Evolutionary conservation across 306 rosid genomes (phyloP).

Genomic region (Astragalus glycyphyllos): DNA sequence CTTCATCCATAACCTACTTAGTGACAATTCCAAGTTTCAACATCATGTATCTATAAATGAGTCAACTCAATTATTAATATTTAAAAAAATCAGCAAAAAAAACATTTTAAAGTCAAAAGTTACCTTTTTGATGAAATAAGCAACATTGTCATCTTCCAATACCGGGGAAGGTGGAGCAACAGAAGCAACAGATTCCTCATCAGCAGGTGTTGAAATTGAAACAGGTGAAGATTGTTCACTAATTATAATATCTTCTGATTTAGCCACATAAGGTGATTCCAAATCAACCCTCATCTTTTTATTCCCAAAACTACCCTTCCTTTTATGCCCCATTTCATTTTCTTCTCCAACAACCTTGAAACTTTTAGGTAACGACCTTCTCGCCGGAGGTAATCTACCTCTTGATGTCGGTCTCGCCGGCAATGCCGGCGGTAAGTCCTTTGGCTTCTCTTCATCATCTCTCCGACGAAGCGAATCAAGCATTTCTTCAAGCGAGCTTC

Average conservation of each 20-base stretch:
- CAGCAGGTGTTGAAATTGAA: slow-evolving; percentile 43
- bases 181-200: slow-evolving; percentile 39
- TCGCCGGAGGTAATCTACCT: slow-evolving; percentile 76
- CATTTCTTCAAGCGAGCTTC: slow-evolving; percentile 98
- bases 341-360: slow-evolving; percentile 60
- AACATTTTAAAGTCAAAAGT: not conserved
- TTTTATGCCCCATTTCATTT: slow-evolving; percentile 45
- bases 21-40: slow-evolving; percentile 13
- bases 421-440: slow-evolving; percentile 94
- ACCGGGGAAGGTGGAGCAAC: slow-evolving; percentile 46
- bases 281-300: slow-evolving; percentile 62
- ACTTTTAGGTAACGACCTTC: slow-evolving; percentile 67
- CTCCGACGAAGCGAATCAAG: slow-evolving; percentile 84
- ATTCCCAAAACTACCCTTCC: slow-evolving; percentile 61
- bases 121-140: slow-evolving; percentile 92
- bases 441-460: slow-evolving; percentile 77
- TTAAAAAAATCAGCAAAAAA: not conserved
- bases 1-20: not conserved
- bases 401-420: slow-evolving; percentile 83
- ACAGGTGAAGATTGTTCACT: slow-evolving; percentile 29
- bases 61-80: not conserved
- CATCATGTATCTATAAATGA: slow-evolving; percentile 4
- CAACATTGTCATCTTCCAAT: slow-evolving; percentile 66
- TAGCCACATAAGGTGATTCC: slow-evolving; percentile 72
- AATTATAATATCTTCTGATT: slow-evolving; percentile 44